phyloP scores from a whole-genome alignment of 2,329 filamentous ascomycete species.

The Penicillium paneum region DNA sequence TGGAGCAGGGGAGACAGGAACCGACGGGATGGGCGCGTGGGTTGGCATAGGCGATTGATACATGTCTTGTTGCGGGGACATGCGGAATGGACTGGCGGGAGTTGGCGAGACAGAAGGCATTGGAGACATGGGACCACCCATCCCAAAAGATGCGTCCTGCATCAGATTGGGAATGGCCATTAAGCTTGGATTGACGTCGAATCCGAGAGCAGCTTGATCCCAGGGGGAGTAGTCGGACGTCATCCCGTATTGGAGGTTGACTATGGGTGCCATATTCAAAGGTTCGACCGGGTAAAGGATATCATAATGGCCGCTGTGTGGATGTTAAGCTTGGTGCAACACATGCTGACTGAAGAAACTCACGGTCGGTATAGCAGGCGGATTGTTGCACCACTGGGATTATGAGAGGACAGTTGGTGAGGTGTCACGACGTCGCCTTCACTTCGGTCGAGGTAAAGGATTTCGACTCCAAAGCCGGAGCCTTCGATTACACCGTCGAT shows the following conservation, averaged over 20 bases:
- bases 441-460: conserved; percentile 87
- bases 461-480: conserved; percentile 74
- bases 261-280: conserved; percentile 39
- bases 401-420: conserved; percentile 38
- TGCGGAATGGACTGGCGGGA: conserved; percentile 30
- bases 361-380: conserved; percentile 65
- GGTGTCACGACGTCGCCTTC: conserved; percentile 68
- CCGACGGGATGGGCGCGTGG: conserved; percentile 20
- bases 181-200: conserved; percentile 40
- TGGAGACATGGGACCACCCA: conserved; percentile 26
- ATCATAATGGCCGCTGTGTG: conserved; percentile 77
- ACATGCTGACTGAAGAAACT: conserved; percentile 28
- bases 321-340: conserved; percentile 17
- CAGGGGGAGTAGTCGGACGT: conserved; percentile 38
- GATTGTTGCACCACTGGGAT: conserved; percentile 58
- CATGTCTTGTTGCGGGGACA: conserved; percentile 35
- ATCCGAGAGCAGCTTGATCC: conserved; percentile 38
- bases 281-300: conserved; percentile 72
- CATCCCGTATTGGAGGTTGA: conserved; percentile 43
- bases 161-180: conserved; percentile 43
- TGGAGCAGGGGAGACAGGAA: conserved; percentile 29
- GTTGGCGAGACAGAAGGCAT: conserved; percentile 29
- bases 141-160: conserved; percentile 34
- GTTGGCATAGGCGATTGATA: conserved; percentile 33
- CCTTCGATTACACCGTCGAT: conserved; percentile 76